Evolutionary conservation across 2,329 filamentous ascomycete species (phyloP), one percentile per base, ranked within the genome.

Genomic region (Dothidotthia symphoricarpi): DNA sequence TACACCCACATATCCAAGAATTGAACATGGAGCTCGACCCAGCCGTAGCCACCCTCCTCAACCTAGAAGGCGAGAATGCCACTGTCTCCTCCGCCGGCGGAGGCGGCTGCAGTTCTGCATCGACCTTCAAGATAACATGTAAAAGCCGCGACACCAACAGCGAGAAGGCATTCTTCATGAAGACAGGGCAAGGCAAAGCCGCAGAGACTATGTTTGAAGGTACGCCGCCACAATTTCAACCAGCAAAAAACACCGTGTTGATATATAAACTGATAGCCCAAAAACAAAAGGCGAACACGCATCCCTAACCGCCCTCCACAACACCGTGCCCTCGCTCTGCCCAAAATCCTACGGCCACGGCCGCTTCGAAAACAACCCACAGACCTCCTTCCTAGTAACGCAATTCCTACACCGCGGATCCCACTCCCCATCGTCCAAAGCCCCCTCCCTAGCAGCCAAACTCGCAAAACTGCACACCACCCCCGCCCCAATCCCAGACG

Each of bases 271-370:
- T n/a, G n/a, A n/a, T n/a, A n/a, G n/a, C n/a, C n/a, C n/a, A n/a
- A n/a, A n/a, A n/a, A n/a, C 16, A 31, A 10, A 51, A 80, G 87
- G 90, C 43, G 91, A 96, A 67, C 84, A 88, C 60, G 78, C 80
- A 33, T 94, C 88, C 3, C 79, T 96, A 37, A 90, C 89, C 59
- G 86, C 88, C 36, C 86, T 97, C 50, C 78, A 88, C 61, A 59
- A 72, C 30, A 73, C 74, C 11, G 84, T 93, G 0, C 85, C 88
- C 1, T 77, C 77, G 22, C 78, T 96, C 36, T 91, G 86, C 58
- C 89, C 90, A 0, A 74, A 75, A 31, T 84, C 86, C 0, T 76
- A 88, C 60, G 87, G 85, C 24, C 81, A 87, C 60, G 90, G 90
- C 1, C 49, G 65, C 1, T 69, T 83, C 8, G 65, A 72, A 9